These are phyloP conservation scores for Citrus unshiu DNA, from an alignment of 345 rosid genomes.

Conservation along the genomic window DNA sequence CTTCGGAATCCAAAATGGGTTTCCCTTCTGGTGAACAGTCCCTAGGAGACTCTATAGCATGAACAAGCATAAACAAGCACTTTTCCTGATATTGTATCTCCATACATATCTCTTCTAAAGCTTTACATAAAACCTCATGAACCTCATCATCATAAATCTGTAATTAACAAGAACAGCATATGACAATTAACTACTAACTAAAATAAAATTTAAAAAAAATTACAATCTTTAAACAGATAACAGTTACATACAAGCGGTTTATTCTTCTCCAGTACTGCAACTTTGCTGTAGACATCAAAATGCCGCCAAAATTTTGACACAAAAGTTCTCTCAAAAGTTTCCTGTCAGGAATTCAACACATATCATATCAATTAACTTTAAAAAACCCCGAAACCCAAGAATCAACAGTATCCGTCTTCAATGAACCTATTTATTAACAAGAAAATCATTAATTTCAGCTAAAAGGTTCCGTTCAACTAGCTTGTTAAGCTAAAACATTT, in stretches of 20 bases:
- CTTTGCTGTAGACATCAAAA: slow-evolving; percentile 51
- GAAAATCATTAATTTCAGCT: not conserved
- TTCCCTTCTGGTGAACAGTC: slow-evolving; percentile 31
- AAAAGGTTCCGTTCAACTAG: not conserved
- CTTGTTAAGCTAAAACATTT: not conserved
- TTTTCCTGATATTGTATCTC: slow-evolving; percentile 69
- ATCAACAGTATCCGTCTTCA: not conserved
- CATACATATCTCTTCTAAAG: slow-evolving; percentile 59
- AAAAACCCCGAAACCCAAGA: not conserved
- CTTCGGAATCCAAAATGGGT: slow-evolving; percentile 34
- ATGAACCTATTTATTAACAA: not conserved
- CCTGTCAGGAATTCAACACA: slow-evolving; percentile 36
- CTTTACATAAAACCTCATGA: slow-evolving; percentile 57
- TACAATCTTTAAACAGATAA: slow-evolving; percentile 3
- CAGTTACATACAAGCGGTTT: slow-evolving; percentile 32
- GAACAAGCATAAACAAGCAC: slow-evolving; percentile 54
- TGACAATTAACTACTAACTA: not conserved
- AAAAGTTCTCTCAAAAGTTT: slow-evolving; percentile 53
- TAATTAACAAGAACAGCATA: not conserved
- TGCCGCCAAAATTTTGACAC: slow-evolving; percentile 66
- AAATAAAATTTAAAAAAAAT: not conserved
- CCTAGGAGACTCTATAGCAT: slow-evolving; percentile 50
- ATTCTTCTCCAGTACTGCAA: slow-evolving; percentile 24
- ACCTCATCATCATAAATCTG: slow-evolving; percentile 53
- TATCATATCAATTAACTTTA: not conserved